Percentiles rank a stretch among this genome's conserved stretches.
These are phyloP conservation scores for Pochonia chlamydosporia DNA, from an alignment of 2,329 filamentous ascomycete species.

Conservation along the genomic window DNA sequence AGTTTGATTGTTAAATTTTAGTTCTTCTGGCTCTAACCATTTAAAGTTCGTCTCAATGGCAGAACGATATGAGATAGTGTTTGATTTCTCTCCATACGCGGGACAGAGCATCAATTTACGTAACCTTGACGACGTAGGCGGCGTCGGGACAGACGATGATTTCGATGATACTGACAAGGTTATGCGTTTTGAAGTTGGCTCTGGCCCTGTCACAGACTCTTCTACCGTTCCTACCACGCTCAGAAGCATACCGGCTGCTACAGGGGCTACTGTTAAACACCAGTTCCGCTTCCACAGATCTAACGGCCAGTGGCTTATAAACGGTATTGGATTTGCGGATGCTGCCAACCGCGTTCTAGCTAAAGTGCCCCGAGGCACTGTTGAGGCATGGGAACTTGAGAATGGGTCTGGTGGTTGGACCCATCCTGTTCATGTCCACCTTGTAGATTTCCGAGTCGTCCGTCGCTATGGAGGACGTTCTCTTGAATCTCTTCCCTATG, in stretches of 20 bases:
- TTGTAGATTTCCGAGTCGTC: slow-evolving; percentile 52
- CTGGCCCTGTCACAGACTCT: not conserved
- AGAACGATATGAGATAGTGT: slow-evolving; percentile 51
- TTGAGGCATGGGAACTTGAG: slow-evolving; percentile 43
- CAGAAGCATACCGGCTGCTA: too few species aligned
- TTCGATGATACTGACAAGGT: not conserved
- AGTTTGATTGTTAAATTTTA: too few species aligned
- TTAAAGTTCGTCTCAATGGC: slow-evolving; percentile 41
- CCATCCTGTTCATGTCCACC: slow-evolving; percentile 52
- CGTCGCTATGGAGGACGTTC: slow-evolving; percentile 16
- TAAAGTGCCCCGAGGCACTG: slow-evolving; percentile 37
- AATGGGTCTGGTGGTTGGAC: slow-evolving; percentile 45
- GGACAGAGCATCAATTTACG: slow-evolving; percentile 41
- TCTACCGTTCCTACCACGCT: not conserved
- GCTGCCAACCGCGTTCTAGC: slow-evolving; percentile 42
- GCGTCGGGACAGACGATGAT: not conserved
- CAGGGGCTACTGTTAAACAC: not conserved
- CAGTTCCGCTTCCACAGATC: not conserved
- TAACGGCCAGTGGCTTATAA: slow-evolving; percentile 41
- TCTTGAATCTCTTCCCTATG: slow-evolving; percentile 15
- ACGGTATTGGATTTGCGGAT: slow-evolving; percentile 38
- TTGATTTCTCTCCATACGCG: slow-evolving; percentile 45
- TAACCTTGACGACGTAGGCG: slow-evolving; percentile 15
- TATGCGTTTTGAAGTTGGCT: not conserved
- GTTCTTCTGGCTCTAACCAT: too few species aligned